phyloP scores from a whole-genome alignment of 345 rosid species.

The Microcos paniculata region DNA sequence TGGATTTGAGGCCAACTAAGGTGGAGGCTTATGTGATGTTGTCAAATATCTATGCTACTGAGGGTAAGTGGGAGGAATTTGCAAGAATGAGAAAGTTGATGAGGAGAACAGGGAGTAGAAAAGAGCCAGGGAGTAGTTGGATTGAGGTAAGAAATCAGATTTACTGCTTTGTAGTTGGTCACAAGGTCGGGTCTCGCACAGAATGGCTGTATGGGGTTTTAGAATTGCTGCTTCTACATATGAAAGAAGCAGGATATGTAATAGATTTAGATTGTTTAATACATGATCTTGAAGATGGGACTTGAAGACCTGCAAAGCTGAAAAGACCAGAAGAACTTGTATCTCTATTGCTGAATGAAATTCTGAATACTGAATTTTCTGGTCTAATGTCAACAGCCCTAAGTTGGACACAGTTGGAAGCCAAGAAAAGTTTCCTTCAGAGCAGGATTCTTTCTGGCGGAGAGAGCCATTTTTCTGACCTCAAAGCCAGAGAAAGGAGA shows the following conservation, averaged over 20 bases:
- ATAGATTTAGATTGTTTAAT: slow-evolving; percentile 44
- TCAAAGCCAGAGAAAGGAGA: no score
- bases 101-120: slow-evolving; percentile 55
- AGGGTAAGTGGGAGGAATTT: slow-evolving; percentile 71
- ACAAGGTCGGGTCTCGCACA: slow-evolving; percentile 40
- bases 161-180: slow-evolving; percentile 57
- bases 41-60: slow-evolving; percentile 76
- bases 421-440: background rate
- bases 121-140: slow-evolving; percentile 91
- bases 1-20: slow-evolving; percentile 61
- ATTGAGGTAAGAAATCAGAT: slow-evolving; percentile 62
- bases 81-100: slow-evolving; percentile 67
- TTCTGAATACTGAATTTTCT: background rate
- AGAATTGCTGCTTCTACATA: slow-evolving; percentile 48
- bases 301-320: slow-evolving; percentile 1
- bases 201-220: slow-evolving; percentile 43
- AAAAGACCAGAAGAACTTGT: background rate
- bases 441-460: background rate
- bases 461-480: background rate
- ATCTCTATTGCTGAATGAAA: background rate
- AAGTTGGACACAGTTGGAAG: background rate
- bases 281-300: slow-evolving; percentile 43
- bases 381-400: background rate
- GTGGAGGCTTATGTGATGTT: slow-evolving; percentile 67
- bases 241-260: slow-evolving; percentile 54